Base-by-base conservation (phyloP, 164 flowering plant genomes). In the Vitis riparia region DNA sequence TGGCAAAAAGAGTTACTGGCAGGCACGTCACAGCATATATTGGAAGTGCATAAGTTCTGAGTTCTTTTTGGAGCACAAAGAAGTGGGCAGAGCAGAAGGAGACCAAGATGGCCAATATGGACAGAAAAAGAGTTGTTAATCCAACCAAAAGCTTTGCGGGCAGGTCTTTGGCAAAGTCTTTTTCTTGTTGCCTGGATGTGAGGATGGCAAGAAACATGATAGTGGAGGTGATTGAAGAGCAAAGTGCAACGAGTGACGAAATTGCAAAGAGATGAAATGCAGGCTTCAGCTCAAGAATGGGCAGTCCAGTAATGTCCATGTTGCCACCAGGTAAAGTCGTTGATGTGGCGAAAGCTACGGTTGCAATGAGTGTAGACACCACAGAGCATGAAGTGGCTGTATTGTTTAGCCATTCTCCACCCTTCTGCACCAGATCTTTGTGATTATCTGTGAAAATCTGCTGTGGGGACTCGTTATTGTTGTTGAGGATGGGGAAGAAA, bases 171-270 rank as follows among this genome's bases (percentile, higher is more conserved):
- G 53, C 30, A 12, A 63, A 63, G 7, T 63, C 66, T 1, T 17
- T 63, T 11, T 48, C 66, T 13, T 48, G 53, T 29, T 48, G 53
- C 8, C 53, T 51, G 2, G 66, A 63, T 12, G 66, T 63, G 5
- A 63, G 53, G 13, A 63, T 63, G 12, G 66, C 53, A 4, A 63
- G 66, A 44, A 63, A 63, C 53, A 63, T 49, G 29, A 63, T 17
- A 5, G 49, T 29, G 2, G 66, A 9, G 0, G 66, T 47, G 66
- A 37, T 37, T 37, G 44, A 37, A 37, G 7, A 37, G 44, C 44
- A 37, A 37, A 37, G 44, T 1, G 44, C 66, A 6, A 63, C 8
- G 16, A 48, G 66, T 1, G 66, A 63, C 7, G 66, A 30, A 27
- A 48, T 16, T 3, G 66, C 30, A 12, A 49, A 63, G 13, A 48